Percentiles rank a stretch among this genome's conserved stretches.
Conservation (phyloP, 1,139 yeast genomes). For the Saccharomyces pastorianus region DNA sequence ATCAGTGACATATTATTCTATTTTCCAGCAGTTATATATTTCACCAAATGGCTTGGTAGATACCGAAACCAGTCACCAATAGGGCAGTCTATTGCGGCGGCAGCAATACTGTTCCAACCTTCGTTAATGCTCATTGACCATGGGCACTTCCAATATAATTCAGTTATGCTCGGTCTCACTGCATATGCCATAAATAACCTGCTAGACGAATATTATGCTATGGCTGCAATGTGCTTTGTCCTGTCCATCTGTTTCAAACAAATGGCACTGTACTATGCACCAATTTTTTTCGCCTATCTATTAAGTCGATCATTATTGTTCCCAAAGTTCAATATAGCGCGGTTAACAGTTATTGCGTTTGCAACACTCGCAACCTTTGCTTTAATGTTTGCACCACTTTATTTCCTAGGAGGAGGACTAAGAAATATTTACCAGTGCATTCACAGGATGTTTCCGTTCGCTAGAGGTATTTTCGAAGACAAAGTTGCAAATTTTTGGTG, state of each 20-base stretch:
- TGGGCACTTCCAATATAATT: slow-evolving; percentile 93
- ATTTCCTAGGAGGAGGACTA: slow-evolving; percentile 35
- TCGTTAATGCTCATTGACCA: slow-evolving; percentile 80
- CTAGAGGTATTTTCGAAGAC: slow-evolving; percentile 93
- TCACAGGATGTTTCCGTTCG: slow-evolving; percentile 79
- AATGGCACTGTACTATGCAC: slow-evolving; percentile 91
- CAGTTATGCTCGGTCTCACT: slow-evolving; percentile 86
- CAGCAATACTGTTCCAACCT: slow-evolving; percentile 74
- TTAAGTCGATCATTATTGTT: slow-evolving; percentile 32
- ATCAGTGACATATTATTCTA: slow-evolving; percentile 66
- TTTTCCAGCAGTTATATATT: slow-evolving; percentile 71
- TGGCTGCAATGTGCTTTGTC: slow-evolving; percentile 77
- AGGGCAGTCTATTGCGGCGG: slow-evolving; percentile 68
- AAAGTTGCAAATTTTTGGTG: slow-evolving; percentile 98
- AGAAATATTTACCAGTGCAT: slow-evolving; percentile 40
- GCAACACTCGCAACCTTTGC: slow-evolving; percentile 53
- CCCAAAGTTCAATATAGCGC: slow-evolving; percentile 36
- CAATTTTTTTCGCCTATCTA: slow-evolving; percentile 68
- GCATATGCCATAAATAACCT: slow-evolving; percentile 61
- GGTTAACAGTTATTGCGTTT: slow-evolving; percentile 52
- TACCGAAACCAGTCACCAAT: slow-evolving; percentile 45
- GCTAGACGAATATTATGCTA: slow-evolving; percentile 50
- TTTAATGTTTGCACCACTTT: slow-evolving; percentile 54
- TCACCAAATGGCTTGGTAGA: slow-evolving; percentile 60
- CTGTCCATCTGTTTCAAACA: slow-evolving; percentile 79